Conservation (phyloP, 768 basidiomycete genomes). For the Mycena amicta region DNA sequence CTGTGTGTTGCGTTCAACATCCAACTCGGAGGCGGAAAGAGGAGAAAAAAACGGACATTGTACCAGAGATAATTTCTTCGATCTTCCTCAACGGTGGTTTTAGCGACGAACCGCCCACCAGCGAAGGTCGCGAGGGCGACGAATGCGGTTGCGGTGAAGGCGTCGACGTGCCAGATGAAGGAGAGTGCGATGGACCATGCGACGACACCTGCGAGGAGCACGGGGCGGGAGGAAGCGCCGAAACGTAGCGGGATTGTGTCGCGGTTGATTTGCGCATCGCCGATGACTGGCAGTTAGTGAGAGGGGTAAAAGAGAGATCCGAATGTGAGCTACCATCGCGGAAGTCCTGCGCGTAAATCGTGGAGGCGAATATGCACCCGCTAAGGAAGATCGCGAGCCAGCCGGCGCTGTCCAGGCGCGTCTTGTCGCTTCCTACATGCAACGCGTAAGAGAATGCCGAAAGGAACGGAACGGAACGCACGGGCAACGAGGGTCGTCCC, state of each 20-base stretch:
- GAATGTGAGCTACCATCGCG: slow-evolving; percentile 8
- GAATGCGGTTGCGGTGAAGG: slow-evolving; percentile 26
- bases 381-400: slow-evolving; percentile 35
- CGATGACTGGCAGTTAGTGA: slow-evolving; percentile 25
- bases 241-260: slow-evolving; percentile 43
- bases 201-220: slow-evolving; percentile 32
- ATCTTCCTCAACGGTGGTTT: slow-evolving; percentile 31
- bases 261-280: slow-evolving; percentile 39
- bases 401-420: slow-evolving; percentile 27
- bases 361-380: slow-evolving; percentile 39
- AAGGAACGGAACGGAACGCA: slow-evolving; percentile 1
- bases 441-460: neutral
- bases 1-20: slow-evolving; percentile 15
- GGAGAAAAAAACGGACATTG: slow-evolving; percentile 30
- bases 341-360: slow-evolving; percentile 41
- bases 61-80: slow-evolving; percentile 39
- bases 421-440: slow-evolving; percentile 22
- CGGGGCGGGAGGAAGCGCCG: slow-evolving; percentile 27
- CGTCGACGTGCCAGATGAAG: slow-evolving; percentile 35
- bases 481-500: slow-evolving; percentile 22
- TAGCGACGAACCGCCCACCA: slow-evolving; percentile 32
- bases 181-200: slow-evolving; percentile 37
- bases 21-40: neutral
- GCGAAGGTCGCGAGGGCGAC: slow-evolving; percentile 32
- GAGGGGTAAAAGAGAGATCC: slow-evolving; percentile 24